phyloP scores from a whole-genome alignment of 2,329 filamentous ascomycete genomes.

The Xylariaceae sp. region DNA sequence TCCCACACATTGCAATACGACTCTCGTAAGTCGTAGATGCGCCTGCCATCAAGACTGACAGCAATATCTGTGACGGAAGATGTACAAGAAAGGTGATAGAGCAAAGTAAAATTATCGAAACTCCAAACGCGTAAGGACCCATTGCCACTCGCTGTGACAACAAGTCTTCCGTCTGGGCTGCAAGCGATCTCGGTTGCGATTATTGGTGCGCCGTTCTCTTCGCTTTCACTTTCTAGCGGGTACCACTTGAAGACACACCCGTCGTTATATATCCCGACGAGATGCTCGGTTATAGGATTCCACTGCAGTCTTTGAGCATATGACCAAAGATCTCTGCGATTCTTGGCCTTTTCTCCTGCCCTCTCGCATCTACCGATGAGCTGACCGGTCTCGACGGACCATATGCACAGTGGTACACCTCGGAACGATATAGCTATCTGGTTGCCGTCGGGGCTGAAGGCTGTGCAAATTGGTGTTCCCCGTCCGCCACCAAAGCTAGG shows the following conservation, averaged over 20 bases:
- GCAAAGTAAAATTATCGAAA: not conserved
- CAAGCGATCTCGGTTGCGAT: not conserved
- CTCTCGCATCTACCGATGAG: not conserved
- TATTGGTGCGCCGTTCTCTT: not conserved
- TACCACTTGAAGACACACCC: constrained; percentile 1
- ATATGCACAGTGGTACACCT: not conserved
- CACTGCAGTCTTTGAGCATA: not conserved
- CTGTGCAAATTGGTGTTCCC: not conserved
- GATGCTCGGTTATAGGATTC: not conserved
- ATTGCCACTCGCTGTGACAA: not conserved
- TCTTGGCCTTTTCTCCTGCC: not conserved
- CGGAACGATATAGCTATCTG: not conserved
- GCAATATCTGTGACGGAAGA: not conserved
- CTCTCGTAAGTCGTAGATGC: not conserved
- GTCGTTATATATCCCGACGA: not conserved
- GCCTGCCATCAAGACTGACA: not conserved
- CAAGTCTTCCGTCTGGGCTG: constrained; percentile 1
- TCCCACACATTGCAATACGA: constrained; percentile 1
- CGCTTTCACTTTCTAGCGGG: not conserved
- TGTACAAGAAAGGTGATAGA: not conserved
- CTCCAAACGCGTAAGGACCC: not conserved
- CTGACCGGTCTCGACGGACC: not conserved
- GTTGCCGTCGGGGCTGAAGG: not conserved
- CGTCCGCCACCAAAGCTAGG: not conserved
- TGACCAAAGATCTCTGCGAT: not conserved